Percentiles rank a stretch among this genome's conserved stretches.
These are phyloP conservation scores for Eimeria necatrix DNA, from an alignment of 169 alveolate species.

Conservation along the genomic window DNA sequence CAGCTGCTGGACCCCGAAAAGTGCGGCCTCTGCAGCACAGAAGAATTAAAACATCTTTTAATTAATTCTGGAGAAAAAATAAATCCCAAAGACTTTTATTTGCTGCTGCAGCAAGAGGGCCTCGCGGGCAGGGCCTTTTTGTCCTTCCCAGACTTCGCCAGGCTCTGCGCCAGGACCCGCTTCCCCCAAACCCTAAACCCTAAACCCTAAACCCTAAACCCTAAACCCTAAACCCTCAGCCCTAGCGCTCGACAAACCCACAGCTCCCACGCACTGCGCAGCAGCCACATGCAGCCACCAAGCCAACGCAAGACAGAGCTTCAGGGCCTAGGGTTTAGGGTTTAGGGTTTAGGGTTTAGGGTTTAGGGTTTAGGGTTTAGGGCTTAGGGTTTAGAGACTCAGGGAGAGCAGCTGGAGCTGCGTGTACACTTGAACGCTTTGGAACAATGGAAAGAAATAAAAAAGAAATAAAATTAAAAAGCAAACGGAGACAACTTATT, in stretches of 20 bases:
- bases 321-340: background rate
- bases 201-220: slow-evolving; percentile 34
- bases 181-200: background rate
- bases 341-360: background rate
- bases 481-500: no score
- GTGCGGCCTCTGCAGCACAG: background rate
- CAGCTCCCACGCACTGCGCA: background rate
- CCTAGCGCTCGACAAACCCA: background rate
- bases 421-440: no score
- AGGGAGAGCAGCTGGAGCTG: no score
- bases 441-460: no score
- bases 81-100: background rate
- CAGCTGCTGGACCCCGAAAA: slow-evolving; percentile 49
- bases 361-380: no score
- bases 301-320: background rate
- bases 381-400: no score
- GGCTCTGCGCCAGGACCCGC: background rate
- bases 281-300: background rate
- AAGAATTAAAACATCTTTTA: slow-evolving; percentile 43
- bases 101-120: slow-evolving; percentile 6
- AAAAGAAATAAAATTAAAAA: no score
- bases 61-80: slow-evolving; percentile 6
- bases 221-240: background rate
- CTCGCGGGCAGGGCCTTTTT: slow-evolving; percentile 45
- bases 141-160: slow-evolving; percentile 29